Base-by-base conservation (phyloP, 148 eudicot genomes). In the Silene latifolia region DNA sequence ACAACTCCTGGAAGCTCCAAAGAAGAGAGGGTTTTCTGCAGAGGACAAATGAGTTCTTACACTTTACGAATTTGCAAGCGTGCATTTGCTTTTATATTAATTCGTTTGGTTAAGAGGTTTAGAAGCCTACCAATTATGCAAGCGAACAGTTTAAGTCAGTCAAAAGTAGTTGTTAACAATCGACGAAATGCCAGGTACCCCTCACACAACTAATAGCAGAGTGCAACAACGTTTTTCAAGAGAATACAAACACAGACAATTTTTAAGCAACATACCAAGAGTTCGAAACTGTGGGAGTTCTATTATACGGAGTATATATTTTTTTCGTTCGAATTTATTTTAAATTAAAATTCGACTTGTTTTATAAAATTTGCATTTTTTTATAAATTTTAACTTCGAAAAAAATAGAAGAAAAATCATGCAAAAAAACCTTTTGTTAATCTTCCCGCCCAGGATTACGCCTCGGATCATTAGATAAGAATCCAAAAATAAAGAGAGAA, bases 21-120 rank as follows among this genome's bases (percentile, higher is more conserved):
- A 63, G 99, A 96, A 74, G 98, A 92, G 47, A 96, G 83, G 63
- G 98, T 89, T 88, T 84, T 92, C 99, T 96, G 90, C 71, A 80
- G 53, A 79, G 59, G 71, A 65, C 35, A 74, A 81, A 32, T 54
- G 58, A 23, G 19, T 18, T 19, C 4, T 53, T 39, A 44, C 6
- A 25, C 11, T 35, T 10, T 60, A 12, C 63, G 65, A 21, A 48
- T 51, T 13, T 18, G 73, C 63, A 80, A 8, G 62, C 51, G 58
- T 19, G 27, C 60, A 70, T 51, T 47, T 23, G 21, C 54, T 68
- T 47, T 53, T 5, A 19, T 2, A 4, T 19, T 11, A 68, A 10
- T 12, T 20, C 3, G 47, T 23, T 69, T 69, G 19, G 72, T 57
- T 67, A 19, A 18, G 8, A 9, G 68, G 7, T 32, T 69, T 5